These are phyloP conservation scores for Phaffomyces antillensis DNA, from an alignment of 805 yeast species.

Conservation along the genomic window DNA sequence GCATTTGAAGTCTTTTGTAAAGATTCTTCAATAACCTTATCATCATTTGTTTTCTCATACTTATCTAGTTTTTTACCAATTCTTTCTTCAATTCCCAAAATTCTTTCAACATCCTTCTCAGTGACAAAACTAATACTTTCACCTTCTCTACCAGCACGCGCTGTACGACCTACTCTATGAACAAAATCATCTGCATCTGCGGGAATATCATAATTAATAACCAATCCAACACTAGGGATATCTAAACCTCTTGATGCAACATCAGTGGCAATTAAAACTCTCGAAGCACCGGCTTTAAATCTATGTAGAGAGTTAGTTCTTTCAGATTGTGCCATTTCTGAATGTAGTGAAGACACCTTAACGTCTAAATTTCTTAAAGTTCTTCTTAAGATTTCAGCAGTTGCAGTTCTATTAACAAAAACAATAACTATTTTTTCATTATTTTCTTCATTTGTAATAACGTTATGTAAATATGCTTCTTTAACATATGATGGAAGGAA, in stretches of 20 bases:
- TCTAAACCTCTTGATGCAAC: conserved; percentile 97
- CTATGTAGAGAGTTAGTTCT: conserved; percentile 87
- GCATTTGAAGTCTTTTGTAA: conserved; percentile 70
- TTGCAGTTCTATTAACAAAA: conserved; percentile 83
- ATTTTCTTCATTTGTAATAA: conserved; percentile 57
- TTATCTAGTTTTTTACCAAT: conserved; percentile 75
- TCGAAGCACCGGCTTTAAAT: conserved; percentile 90
- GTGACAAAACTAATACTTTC: conserved; percentile 76
- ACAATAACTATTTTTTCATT: conserved; percentile 67
- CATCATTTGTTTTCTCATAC: conserved; percentile 65
- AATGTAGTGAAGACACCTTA: conserved; percentile 84
- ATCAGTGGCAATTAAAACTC: conserved; percentile 90
- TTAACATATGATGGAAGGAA: conserved; percentile 83
- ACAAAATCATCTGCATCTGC: conserved; percentile 95
- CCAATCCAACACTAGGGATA: conserved; percentile 88
- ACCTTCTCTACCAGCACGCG: conserved; percentile 93
- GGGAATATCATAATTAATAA: conserved; percentile 87
- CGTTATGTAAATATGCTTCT: conserved; percentile 75
- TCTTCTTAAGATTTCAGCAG: conserved; percentile 83
- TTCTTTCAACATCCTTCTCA: conserved; percentile 75
- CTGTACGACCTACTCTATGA: conserved; percentile 97
- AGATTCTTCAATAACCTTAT: conserved; percentile 65
- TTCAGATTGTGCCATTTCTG: conserved; percentile 90
- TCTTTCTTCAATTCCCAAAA: conserved; percentile 81
- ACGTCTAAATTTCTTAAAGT: conserved; percentile 67